Evolutionary conservation across 2,329 filamentous ascomycete genomes (phyloP).

Genomic region (Pyrenophora seminiperda): DNA sequence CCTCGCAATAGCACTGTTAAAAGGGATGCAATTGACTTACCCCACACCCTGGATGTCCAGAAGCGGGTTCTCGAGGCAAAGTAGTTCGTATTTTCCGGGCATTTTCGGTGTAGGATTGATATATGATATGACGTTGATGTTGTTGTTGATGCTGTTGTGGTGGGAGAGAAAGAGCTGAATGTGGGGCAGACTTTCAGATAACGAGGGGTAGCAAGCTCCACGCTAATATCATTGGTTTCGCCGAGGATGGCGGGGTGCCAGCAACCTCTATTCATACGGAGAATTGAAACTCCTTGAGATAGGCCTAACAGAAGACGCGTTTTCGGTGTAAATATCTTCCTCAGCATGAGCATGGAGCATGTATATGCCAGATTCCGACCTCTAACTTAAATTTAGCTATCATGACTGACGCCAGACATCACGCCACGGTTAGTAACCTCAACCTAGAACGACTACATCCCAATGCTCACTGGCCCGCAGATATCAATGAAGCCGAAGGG

Average conservation of each 20-base stretch:
- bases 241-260: slow-evolving; percentile 4
- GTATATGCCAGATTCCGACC: no score
- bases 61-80: slow-evolving; percentile 96
- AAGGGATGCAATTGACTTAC: slow-evolving; percentile 49
- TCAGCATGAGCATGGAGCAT: no score
- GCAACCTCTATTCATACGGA: neutral
- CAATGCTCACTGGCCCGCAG: neutral
- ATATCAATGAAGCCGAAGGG: slow-evolving; percentile 1
- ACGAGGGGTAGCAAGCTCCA: slow-evolving; percentile 19
- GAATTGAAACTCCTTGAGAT: no score
- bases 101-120: slow-evolving; percentile 57
- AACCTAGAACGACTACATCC: neutral
- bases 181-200: slow-evolving; percentile 26
- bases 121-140: slow-evolving; percentile 9
- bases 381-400: no score
- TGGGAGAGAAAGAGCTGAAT: slow-evolving; percentile 20
- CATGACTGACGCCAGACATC: neutral
- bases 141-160: slow-evolving; percentile 28
- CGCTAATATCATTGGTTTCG: slow-evolving; percentile 17
- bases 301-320: no score
- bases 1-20: slow-evolving; percentile 7
- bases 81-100: slow-evolving; percentile 85
- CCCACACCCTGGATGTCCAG: slow-evolving; percentile 90
- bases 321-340: no score
- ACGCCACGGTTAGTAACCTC: neutral